A percentile compares a stretch with the other conserved stretches of the same genome.
Evolutionary conservation across 768 basidiomycete genomes (phyloP).

Genomic region (Udeniomyces megalosporus): DNA sequence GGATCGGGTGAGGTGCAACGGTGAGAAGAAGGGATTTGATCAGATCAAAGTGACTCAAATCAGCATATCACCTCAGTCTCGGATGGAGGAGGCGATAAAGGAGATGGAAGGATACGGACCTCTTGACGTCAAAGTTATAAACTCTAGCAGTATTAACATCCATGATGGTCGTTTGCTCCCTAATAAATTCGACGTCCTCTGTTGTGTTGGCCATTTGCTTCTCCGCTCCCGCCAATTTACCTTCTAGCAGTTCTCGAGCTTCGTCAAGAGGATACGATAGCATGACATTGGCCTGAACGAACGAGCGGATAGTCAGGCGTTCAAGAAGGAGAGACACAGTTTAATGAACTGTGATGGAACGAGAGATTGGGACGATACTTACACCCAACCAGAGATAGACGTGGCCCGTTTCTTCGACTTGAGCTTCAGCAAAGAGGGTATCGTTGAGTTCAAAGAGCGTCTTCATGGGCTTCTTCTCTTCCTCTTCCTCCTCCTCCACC

Average conservation of each 20-base stretch:
- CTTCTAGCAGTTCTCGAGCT: slow-evolving; percentile 54
- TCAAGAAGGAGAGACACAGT: background rate
- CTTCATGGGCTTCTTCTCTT: slow-evolving; percentile 37
- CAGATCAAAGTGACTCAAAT: background rate
- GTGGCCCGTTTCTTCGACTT: slow-evolving; percentile 66
- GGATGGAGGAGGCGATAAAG: background rate
- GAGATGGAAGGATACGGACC: background rate
- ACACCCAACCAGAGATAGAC: slow-evolving; percentile 96
- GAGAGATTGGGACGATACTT: slow-evolving; percentile 27
- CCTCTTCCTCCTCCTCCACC: slow-evolving; percentile 38
- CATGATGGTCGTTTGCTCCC: slow-evolving; percentile 93
- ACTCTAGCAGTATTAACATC: slow-evolving; percentile 87
- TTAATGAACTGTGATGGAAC: background rate
- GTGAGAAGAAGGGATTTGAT: background rate
- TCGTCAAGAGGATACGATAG: slow-evolving; percentile 72
- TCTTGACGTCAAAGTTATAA: slow-evolving; percentile 90
- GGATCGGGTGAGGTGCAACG: background rate
- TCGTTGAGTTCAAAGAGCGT: slow-evolving; percentile 93
- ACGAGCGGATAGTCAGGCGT: background rate
- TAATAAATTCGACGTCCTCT: slow-evolving; percentile 80
- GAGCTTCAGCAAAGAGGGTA: slow-evolving; percentile 82
- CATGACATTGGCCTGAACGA: slow-evolving; percentile 82
- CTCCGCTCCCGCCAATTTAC: slow-evolving; percentile 60
- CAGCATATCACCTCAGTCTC: background rate
- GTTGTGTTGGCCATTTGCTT: slow-evolving; percentile 47